A percentile compares a stretch with the other conserved stretches of the same genome.
Evolutionary conservation across 306 rosid genomes (phyloP).

Genomic region (Crotalaria pallida): DNA sequence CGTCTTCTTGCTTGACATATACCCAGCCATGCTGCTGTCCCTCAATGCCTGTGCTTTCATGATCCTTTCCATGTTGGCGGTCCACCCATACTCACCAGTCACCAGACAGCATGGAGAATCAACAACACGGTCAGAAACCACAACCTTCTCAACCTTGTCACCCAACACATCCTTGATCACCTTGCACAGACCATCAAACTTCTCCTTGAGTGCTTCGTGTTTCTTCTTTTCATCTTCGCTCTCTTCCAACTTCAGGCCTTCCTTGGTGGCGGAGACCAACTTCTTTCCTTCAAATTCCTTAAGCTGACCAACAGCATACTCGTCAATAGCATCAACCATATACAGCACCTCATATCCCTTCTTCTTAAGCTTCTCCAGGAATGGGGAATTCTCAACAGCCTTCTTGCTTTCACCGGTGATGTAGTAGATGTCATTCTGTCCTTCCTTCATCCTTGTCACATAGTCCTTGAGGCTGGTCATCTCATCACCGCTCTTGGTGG

Average conservation of each 20-base stretch:
- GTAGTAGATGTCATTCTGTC: constrained; percentile 80
- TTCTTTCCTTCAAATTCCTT: constrained; percentile 95
- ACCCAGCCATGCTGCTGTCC: constrained; percentile 90
- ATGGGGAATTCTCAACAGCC: constrained; percentile 91
- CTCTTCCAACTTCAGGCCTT: constrained; percentile 85
- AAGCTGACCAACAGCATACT: constrained; percentile 84
- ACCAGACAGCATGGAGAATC: constrained; percentile 95
- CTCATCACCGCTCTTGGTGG: constrained; percentile 91
- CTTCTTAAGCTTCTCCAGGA: constrained; percentile 88
- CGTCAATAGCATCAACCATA: constrained; percentile 97
- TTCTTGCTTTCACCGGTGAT: constrained; percentile 93
- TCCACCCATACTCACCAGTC: constrained; percentile 95
- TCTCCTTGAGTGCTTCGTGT: constrained; percentile 62
- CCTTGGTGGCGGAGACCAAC: constrained; percentile 89
- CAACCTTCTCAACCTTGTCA: constrained; percentile 83
- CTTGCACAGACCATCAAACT: constrained; percentile 78
- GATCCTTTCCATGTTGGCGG: constrained; percentile 94
- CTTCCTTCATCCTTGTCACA: constrained; percentile 96
- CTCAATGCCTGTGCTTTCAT: constrained; percentile 95
- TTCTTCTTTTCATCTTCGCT: constrained; percentile 69
- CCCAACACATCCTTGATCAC: constrained; percentile 93
- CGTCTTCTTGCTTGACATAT: constrained; percentile 96
- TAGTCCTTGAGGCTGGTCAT: constrained; percentile 89
- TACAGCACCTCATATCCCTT: constrained; percentile 73
- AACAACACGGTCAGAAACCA: constrained; percentile 85